Evolutionary conservation across 345 rosid genomes (phyloP).

Genomic region (Adansonia digitata): DNA sequence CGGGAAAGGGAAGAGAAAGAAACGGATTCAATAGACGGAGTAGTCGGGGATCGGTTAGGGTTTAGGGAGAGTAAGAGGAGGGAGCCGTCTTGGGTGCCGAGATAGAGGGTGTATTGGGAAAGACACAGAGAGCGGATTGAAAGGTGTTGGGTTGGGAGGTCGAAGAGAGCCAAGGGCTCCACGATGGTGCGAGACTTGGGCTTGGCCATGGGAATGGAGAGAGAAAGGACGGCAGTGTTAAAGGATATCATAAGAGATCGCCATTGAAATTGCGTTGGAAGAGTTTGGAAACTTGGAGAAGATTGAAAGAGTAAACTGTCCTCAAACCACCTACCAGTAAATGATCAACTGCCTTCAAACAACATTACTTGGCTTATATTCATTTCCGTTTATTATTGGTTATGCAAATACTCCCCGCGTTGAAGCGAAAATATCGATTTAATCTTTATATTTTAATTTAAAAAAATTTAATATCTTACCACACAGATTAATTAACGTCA

Average conservation of each 20-base stretch:
- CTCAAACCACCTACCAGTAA: not conserved
- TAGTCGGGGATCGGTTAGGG: constrained; percentile 13
- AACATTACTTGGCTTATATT: too few relatives aligned
- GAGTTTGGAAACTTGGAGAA: not conserved
- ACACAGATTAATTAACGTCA: too few relatives aligned
- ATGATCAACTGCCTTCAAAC: too few relatives aligned
- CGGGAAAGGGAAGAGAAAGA: constrained; percentile 12
- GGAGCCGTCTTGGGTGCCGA: constrained; percentile 63
- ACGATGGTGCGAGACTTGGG: constrained; percentile 43
- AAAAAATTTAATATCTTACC: too few relatives aligned
- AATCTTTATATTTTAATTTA: too few relatives aligned
- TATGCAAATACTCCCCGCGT: too few relatives aligned
- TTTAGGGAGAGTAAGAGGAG: constrained; percentile 49
- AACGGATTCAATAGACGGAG: not conserved
- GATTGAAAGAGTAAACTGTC: not conserved
- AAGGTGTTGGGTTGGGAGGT: constrained; percentile 43
- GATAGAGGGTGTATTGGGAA: constrained; percentile 50
- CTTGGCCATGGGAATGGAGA: constrained; percentile 20
- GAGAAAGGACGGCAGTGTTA: not conserved
- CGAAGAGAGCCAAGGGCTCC: constrained; percentile 46
- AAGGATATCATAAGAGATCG: not conserved
- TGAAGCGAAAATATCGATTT: too few relatives aligned
- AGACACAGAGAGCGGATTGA: constrained; percentile 48
- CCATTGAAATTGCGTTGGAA: not conserved
- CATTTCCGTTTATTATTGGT: too few relatives aligned